Percentiles rank a stretch among this genome's conserved stretches.
Conservation (phyloP, 352 stramenopile genomes). For the Pythium myriotylum region DNA sequence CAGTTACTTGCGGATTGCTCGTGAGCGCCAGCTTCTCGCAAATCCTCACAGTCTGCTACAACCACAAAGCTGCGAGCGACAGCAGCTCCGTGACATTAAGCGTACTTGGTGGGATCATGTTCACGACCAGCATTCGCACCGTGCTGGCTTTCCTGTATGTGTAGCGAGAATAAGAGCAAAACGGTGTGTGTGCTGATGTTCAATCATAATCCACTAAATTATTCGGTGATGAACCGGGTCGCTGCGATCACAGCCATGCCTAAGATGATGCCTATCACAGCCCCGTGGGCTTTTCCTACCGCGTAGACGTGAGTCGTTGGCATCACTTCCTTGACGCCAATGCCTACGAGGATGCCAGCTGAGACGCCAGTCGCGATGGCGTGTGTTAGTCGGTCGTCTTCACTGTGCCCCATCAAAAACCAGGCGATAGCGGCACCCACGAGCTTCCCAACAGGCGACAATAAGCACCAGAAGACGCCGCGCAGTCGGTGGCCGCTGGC, state of each 20-base stretch:
- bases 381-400: conserved; percentile 16
- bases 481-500: conserved; percentile 24
- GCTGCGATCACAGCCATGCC: conserved; percentile 21
- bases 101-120: conserved; percentile 25
- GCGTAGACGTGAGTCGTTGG: conserved; percentile 32
- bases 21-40: conserved; percentile 28
- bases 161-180: not conserved
- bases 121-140: conserved; percentile 21
- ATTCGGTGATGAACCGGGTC: conserved; percentile 15
- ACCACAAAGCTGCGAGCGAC: conserved; percentile 23
- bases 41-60: conserved; percentile 33
- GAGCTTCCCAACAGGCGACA: conserved; percentile 29
- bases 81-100: conserved; percentile 17
- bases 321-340: conserved; percentile 34
- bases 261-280: conserved; percentile 12
- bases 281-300: conserved; percentile 25
- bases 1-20: conserved; percentile 20
- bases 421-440: conserved; percentile 19
- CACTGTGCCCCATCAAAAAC: conserved; percentile 21
- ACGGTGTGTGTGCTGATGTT: not conserved
- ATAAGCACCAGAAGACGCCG: conserved; percentile 28
- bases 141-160: conserved; percentile 26
- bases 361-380: conserved; percentile 22
- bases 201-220: not conserved
- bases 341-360: conserved; percentile 21